phyloP scores from a whole-genome alignment of 257 asterid genomes.

The Solanum clarkiae region DNA sequence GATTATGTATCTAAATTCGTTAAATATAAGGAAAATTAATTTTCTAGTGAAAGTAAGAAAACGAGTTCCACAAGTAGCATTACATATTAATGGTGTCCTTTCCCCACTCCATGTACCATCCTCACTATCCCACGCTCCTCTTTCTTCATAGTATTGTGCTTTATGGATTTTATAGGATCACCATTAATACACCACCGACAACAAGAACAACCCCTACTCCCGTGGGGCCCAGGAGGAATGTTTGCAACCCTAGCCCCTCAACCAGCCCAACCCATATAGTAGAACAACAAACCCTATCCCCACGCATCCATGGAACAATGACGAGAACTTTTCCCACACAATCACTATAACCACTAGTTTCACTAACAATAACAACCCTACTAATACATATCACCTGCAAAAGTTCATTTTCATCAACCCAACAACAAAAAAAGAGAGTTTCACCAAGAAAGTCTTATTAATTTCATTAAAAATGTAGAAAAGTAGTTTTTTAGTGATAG shows the following conservation, averaged over 20 bases:
- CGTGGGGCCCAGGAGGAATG: background rate
- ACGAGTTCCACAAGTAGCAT: too few species aligned
- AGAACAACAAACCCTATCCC: too few species aligned
- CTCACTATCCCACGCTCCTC: too few species aligned
- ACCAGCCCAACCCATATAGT: background rate
- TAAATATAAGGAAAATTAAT: too few species aligned
- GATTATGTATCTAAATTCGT: too few species aligned
- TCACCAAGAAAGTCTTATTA: background rate
- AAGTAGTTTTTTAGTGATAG: too few species aligned
- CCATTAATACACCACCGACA: background rate
- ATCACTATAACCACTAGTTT: background rate
- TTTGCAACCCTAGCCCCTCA: background rate
- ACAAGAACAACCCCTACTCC: background rate
- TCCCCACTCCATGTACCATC: too few species aligned
- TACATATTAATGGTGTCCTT: too few species aligned
- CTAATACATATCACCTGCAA: background rate
- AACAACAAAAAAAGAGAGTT: background rate
- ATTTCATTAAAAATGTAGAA: too few species aligned
- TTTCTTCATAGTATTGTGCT: too few species aligned
- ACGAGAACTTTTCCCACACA: rapidly evolving
- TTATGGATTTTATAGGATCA: background rate
- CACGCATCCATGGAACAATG: background rate
- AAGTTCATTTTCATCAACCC: background rate
- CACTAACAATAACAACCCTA: too few species aligned
- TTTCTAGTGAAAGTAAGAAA: too few species aligned